A percentile compares a stretch with the other conserved stretches of the same genome.
These are phyloP conservation scores for Solanum piurae DNA, from an alignment of 257 asterid genomes.

Conservation along the genomic window DNA sequence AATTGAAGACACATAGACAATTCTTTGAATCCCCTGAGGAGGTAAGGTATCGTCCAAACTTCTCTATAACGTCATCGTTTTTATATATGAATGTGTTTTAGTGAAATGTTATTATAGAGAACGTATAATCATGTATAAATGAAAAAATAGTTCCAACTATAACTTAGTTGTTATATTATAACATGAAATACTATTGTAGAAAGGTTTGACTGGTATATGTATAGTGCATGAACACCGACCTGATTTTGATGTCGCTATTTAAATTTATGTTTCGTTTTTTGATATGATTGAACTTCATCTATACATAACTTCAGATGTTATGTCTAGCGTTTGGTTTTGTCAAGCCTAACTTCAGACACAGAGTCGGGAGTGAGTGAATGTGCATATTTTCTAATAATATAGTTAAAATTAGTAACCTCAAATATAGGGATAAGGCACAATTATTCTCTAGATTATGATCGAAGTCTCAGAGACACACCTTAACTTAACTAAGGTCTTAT, in stretches of 20 bases:
- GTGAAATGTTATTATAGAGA: not conserved
- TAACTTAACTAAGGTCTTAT: no score
- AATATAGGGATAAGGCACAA: no score
- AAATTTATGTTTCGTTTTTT: no score
- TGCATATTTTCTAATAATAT: not conserved
- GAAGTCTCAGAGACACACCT: no score
- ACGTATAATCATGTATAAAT: not conserved
- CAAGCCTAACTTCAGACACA: not conserved
- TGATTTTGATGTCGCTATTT: no score
- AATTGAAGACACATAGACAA: slow-evolving; percentile 21
- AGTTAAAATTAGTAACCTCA: no score
- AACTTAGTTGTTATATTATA: not conserved
- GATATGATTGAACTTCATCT: not conserved
- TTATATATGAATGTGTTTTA: not conserved
- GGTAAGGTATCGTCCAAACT: not conserved
- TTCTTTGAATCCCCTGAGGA: slow-evolving; percentile 23
- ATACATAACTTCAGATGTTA: not conserved
- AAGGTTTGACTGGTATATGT: not conserved
- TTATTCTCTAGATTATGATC: no score
- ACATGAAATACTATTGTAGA: not conserved
- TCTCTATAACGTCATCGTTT: not conserved
- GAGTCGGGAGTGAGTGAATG: not conserved
- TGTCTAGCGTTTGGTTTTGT: not conserved
- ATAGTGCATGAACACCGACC: not conserved
- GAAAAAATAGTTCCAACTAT: not conserved